Base-by-base conservation (phyloP, 163 green algal genomes). In the Scenedesmus sp. region DNA sequence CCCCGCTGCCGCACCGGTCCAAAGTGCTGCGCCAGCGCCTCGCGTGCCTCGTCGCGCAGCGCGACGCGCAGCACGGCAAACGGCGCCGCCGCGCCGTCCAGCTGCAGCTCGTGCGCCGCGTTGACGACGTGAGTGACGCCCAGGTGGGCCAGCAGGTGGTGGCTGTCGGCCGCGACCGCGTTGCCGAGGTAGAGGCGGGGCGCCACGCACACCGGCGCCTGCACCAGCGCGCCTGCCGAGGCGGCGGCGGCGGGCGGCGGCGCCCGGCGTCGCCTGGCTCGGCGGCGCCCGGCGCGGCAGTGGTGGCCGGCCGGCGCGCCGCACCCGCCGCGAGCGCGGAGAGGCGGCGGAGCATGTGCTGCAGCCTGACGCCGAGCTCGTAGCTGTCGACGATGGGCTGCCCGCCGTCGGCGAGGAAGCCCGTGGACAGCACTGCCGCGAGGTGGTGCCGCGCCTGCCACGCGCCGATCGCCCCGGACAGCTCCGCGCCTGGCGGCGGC, bases 311-410 rank as follows among this genome's bases (percentile, higher is more conserved):
- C 78, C 72, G 63, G 72, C 75, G 51, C 83, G 84, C 58, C 0
- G 85, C 84, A 2, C 88, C 87, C 56, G 89, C 87, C 80, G 92
- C 80, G 42, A 97, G 78, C 36, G 92, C 86, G 0, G 88, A 80
- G 81, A 96, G 81, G 44, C 93, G 87, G 75, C 89, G 86, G 79
- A 97, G 86, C 90, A 96, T 94, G 85, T 97, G 93, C 84, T 94
- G 86, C 78, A 97, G 82, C 1, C 93, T 78, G 2, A 96, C 85
- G 81, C 91, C 95, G 56, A 96, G 88, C 81, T 97, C 93, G 64
- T 97, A 97, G 3, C 87, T 79, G 77, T 97, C 92, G 47, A 97
- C 93, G 5, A 97, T 89, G 34, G 93, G 91, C 48, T 91, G 81
- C 2, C 85, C 88, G 39, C 93, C 93, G 63, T 96, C 90, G n/a